Conservation (phyloP, 1,284 basidiomycete genomes). For the Phlebopus sp. region DNA sequence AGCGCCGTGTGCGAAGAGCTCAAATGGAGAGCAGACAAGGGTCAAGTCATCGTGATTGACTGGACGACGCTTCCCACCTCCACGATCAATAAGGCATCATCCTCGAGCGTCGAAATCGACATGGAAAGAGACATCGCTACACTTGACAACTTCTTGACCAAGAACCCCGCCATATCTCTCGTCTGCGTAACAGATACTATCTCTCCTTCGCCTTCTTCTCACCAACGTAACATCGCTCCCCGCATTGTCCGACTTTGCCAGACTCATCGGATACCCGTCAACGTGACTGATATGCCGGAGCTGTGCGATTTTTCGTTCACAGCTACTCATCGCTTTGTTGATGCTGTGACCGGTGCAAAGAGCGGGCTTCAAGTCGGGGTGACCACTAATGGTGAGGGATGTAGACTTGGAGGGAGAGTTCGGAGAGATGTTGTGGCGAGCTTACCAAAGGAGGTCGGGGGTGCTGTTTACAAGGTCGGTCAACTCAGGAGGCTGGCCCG, state of each 20-base stretch:
- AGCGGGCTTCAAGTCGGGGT: slow-evolving; percentile 82
- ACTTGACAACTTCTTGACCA: slow-evolving; percentile 47
- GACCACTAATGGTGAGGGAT: slow-evolving; percentile 91
- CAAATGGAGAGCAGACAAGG: slow-evolving; percentile 54
- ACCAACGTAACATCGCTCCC: slow-evolving; percentile 41
- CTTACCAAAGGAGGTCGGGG: slow-evolving; percentile 74
- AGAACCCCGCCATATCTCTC: slow-evolving; percentile 44
- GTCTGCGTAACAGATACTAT: slow-evolving; percentile 62
- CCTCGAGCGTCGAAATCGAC: slow-evolving; percentile 11
- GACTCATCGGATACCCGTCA: slow-evolving; percentile 70
- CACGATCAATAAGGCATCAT: neutral
- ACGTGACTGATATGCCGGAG: slow-evolving; percentile 82
- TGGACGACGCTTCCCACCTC: slow-evolving; percentile 40
- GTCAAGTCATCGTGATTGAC: slow-evolving; percentile 57
- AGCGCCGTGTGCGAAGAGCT: slow-evolving; percentile 68
- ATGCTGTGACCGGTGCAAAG: slow-evolving; percentile 42
- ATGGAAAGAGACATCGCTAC: slow-evolving; percentile 37
- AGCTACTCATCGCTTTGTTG: slow-evolving; percentile 79
- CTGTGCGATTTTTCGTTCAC: slow-evolving; percentile 92
- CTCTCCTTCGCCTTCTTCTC: slow-evolving; percentile 14
- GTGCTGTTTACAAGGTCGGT: slow-evolving; percentile 78
- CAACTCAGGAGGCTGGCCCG: slow-evolving; percentile 66
- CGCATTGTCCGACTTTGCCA: slow-evolving; percentile 62
- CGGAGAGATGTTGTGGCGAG: slow-evolving; percentile 79
- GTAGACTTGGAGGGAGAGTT: slow-evolving; percentile 79